Conservation (phyloP, 1,284 basidiomycete genomes). For the Tilletiaria anomala region DNA sequence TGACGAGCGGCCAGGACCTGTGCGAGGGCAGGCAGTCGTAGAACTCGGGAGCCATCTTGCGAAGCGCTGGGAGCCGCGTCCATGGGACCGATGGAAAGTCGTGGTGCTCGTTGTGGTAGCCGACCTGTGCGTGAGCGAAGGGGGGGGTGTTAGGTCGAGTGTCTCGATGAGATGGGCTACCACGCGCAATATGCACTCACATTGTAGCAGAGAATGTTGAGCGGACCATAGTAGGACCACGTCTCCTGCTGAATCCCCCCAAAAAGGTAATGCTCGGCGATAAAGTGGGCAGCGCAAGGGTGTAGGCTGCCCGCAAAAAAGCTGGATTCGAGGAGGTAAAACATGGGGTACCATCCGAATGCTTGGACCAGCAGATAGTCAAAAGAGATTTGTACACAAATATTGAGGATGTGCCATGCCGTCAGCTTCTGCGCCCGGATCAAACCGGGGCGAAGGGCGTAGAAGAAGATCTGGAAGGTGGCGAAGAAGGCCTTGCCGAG, state of each 20-base stretch:
- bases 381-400: slow-evolving; percentile 56
- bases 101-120: slow-evolving; percentile 98
- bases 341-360: slow-evolving; percentile 16
- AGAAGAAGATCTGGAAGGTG: slow-evolving; percentile 95
- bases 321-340: slow-evolving; percentile 72
- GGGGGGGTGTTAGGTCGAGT: neutral
- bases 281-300: slow-evolving; percentile 91
- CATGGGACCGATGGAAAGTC: slow-evolving; percentile 93
- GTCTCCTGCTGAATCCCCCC: slow-evolving; percentile 60
- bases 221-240: slow-evolving; percentile 84
- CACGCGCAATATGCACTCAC: slow-evolving; percentile 44
- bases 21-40: slow-evolving; percentile 79
- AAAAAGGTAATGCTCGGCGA: slow-evolving; percentile 55
- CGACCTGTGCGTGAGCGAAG: slow-evolving; percentile 51
- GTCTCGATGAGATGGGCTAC: neutral
- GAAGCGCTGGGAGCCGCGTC: slow-evolving; percentile 78
- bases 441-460: slow-evolving; percentile 89
- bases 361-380: slow-evolving; percentile 47
- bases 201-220: slow-evolving; percentile 89
- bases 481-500: slow-evolving; percentile 95
- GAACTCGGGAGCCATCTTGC: slow-evolving; percentile 72
- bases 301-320: slow-evolving; percentile 93
- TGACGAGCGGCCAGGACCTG: slow-evolving; percentile 85
- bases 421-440: slow-evolving; percentile 70
- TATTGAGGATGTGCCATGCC: slow-evolving; percentile 68